phyloP scores from a whole-genome alignment of 495 filamentous ascomycete genomes.

The Pseudotulostoma volvatum region DNA sequence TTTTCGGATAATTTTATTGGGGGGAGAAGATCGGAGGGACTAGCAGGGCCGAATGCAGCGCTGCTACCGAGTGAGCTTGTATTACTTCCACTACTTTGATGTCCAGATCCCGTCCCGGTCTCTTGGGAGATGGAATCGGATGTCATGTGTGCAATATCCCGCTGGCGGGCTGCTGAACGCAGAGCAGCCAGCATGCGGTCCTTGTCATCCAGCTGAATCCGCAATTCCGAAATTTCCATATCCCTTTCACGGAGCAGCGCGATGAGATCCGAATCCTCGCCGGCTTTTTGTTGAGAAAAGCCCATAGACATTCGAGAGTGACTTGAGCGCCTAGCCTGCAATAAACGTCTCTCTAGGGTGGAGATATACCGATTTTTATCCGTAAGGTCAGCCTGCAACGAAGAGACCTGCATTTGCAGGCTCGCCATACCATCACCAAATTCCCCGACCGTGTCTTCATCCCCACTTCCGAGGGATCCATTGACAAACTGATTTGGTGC shows the following conservation, averaged over 20 bases:
- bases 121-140: slow-evolving; percentile 24
- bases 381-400: slow-evolving; percentile 77
- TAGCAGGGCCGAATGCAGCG: slow-evolving; percentile 8
- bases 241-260: slow-evolving; percentile 74
- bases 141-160: slow-evolving; percentile 62
- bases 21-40: slow-evolving; percentile 13
- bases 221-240: slow-evolving; percentile 78
- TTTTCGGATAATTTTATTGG: slow-evolving; percentile 9
- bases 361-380: slow-evolving; percentile 96
- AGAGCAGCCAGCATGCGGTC: slow-evolving; percentile 84
- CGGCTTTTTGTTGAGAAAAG: slow-evolving; percentile 38
- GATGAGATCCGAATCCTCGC: slow-evolving; percentile 50
- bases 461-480: slow-evolving; percentile 27
- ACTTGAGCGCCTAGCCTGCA: slow-evolving; percentile 83
- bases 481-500: slow-evolving; percentile 19
- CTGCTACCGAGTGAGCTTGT: slow-evolving; percentile 12
- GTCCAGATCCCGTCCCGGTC: slow-evolving; percentile 15
- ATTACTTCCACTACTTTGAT: slow-evolving; percentile 18
- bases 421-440: slow-evolving; percentile 79
- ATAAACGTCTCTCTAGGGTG: slow-evolving; percentile 76
- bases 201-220: slow-evolving; percentile 85
- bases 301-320: slow-evolving; percentile 69
- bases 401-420: slow-evolving; percentile 62
- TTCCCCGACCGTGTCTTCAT: slow-evolving; percentile 59
- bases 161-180: slow-evolving; percentile 69